phyloP scores from a whole-genome alignment of 768 basidiomycete species.

The Trametopsis cervina region DNA sequence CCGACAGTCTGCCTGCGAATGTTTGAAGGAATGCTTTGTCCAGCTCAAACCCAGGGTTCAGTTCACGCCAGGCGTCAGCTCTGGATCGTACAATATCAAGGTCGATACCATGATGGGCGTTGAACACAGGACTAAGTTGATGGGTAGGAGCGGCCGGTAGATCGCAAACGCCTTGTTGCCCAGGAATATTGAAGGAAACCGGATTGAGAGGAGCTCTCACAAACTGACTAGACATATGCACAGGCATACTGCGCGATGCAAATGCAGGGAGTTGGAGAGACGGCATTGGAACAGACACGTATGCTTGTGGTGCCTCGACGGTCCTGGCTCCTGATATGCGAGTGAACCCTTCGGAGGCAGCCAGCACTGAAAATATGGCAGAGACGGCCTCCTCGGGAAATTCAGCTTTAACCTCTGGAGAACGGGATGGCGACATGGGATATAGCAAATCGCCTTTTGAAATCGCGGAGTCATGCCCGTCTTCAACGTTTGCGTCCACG shows the following conservation, averaged over 20 bases:
- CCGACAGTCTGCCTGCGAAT: conserved; percentile 61
- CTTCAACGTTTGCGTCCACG: conserved; percentile 2
- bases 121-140: conserved; percentile 38
- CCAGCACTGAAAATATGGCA: conserved; percentile 21
- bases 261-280: conserved; percentile 3
- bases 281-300: neutral
- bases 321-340: neutral
- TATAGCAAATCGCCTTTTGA: neutral
- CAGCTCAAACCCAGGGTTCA: conserved; percentile 51
- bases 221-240: neutral
- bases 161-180: neutral
- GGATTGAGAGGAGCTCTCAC: conserved; percentile 1
- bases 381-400: conserved; percentile 20
- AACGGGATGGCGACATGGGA: neutral
- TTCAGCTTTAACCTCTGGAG: neutral
- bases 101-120: conserved; percentile 57
- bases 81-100: conserved; percentile 46
- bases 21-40: conserved; percentile 59
- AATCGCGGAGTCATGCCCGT: neutral
- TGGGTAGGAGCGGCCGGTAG: neutral
- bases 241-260: neutral
- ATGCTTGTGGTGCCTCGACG: neutral
- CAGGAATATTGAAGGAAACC: neutral
- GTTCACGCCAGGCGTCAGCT: conserved; percentile 46
- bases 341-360: conserved; percentile 5